Percentiles rank a stretch among this genome's conserved stretches.
phyloP scores from a whole-genome alignment of 768 basidiomycete species.

The Pleurotus sapidus region DNA sequence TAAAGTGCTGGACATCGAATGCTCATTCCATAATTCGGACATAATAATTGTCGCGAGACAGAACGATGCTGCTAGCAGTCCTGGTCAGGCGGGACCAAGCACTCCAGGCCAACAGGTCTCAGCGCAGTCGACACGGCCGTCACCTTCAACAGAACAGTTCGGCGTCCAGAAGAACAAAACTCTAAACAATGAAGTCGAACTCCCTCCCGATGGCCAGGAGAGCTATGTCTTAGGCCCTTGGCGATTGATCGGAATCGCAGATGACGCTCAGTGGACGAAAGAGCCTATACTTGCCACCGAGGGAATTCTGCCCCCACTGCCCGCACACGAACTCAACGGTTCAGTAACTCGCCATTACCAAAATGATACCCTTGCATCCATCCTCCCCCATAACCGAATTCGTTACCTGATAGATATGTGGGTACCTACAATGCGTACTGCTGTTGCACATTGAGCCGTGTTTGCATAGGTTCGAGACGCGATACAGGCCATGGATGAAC shows the following conservation, averaged over 20 bases:
- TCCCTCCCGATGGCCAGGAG: too few relatives aligned
- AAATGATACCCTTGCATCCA: constrained; percentile 17
- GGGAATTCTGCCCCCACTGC: constrained; percentile 23
- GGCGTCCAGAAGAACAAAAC: background rate
- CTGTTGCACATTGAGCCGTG: background rate
- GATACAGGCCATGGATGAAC: constrained; percentile 42
- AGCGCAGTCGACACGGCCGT: background rate
- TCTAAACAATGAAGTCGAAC: background rate
- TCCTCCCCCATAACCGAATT: constrained; percentile 32
- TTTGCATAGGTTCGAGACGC: constrained; percentile 34
- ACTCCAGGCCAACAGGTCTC: background rate
- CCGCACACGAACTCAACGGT: background rate
- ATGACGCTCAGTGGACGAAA: constrained; percentile 39
- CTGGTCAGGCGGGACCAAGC: background rate
- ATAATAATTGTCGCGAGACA: constrained; percentile 19
- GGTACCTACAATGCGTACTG: background rate
- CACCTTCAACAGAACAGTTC: background rate
- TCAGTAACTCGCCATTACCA: background rate
- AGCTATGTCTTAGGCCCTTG: constrained; percentile 21
- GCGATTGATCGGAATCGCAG: constrained; percentile 34
- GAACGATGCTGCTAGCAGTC: too few relatives aligned
- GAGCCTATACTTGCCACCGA: constrained; percentile 46
- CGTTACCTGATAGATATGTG: constrained; percentile 36
- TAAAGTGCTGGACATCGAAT: constrained; percentile 42
- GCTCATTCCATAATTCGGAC: constrained; percentile 40